Percentiles rank a stretch among this genome's conserved stretches.
Evolutionary conservation across 305 asterid genomes (phyloP).

Genomic region (Rubia tinctorum): DNA sequence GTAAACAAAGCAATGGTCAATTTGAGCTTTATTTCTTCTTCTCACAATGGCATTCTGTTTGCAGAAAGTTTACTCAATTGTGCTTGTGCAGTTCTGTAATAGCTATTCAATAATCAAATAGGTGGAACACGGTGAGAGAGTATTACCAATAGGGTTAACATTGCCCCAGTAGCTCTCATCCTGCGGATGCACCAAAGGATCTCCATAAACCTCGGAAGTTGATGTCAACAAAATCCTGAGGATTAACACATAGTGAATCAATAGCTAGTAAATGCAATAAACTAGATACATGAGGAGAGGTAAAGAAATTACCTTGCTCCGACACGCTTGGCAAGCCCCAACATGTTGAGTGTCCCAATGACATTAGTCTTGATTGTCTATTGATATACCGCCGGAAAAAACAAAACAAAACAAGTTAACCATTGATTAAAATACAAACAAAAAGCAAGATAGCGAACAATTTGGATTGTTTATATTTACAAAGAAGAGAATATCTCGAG

Average conservation of each 20-base stretch:
- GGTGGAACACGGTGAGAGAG: background rate
- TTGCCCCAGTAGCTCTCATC: conserved; percentile 98
- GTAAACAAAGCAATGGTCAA: conserved; percentile 10
- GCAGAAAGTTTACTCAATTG: background rate
- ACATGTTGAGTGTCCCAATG: conserved; percentile 96
- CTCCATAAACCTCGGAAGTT: conserved; percentile 98
- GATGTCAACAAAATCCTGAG: conserved; percentile 90
- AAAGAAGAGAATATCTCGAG: background rate
- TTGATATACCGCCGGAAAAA: background rate
- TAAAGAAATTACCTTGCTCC: conserved; percentile 75
- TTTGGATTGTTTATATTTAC: background rate
- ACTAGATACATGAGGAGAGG: conserved; percentile 11
- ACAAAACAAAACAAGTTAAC: conserved; percentile 3
- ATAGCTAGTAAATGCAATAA: conserved; percentile 10
- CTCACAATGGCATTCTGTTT: background rate
- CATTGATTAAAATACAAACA: background rate
- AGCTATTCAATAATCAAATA: background rate
- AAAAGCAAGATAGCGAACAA: background rate
- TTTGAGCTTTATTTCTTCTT: background rate
- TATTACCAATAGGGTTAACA: conserved; percentile 90
- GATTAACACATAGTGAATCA: conserved; percentile 8
- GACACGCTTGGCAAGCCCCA: conserved; percentile 99
- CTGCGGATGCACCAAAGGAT: conserved; percentile 98
- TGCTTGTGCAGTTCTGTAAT: background rate
- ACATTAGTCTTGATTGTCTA: conserved; percentile 99